Percentiles rank a stretch among this genome's conserved stretches.
Conservation (phyloP, 352 stramenopile species). For the Phytophthora pinifolia region DNA sequence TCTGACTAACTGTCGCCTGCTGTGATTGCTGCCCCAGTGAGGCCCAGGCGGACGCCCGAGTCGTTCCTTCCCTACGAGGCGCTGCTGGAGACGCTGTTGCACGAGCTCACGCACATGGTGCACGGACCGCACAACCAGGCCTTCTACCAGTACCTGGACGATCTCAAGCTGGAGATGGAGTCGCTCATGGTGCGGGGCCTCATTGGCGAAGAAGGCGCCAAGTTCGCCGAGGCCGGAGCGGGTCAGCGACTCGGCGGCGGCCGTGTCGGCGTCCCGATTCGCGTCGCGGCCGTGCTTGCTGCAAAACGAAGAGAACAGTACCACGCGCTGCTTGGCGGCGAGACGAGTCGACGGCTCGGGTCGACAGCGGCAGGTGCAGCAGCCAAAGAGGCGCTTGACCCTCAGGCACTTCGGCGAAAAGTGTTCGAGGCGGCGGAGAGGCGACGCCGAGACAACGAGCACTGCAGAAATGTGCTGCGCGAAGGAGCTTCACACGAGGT, state of each 20-base stretch:
- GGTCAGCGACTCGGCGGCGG: constrained; percentile 35
- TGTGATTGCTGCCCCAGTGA: constrained; percentile 12
- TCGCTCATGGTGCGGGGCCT: constrained; percentile 53
- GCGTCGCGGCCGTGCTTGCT: constrained; percentile 38
- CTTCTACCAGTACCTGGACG: constrained; percentile 69
- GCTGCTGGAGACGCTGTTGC: constrained; percentile 69
- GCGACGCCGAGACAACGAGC: constrained; percentile 42
- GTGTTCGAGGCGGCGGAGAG: constrained; percentile 56
- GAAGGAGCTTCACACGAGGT: constrained; percentile 37
- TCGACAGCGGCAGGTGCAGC: not conserved
- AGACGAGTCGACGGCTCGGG: constrained; percentile 39
- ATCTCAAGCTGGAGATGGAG: constrained; percentile 65
- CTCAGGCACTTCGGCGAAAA: constrained; percentile 36
- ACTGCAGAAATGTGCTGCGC: constrained; percentile 30
- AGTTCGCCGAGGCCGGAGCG: constrained; percentile 43
- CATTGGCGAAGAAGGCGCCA: constrained; percentile 41
- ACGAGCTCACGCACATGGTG: constrained; percentile 74
- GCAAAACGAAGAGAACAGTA: constrained; percentile 49
- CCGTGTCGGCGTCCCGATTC: constrained; percentile 11
- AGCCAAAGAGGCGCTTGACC: constrained; percentile 13
- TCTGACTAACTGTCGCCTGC: not conserved
- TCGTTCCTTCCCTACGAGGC: constrained; percentile 58
- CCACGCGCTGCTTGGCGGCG: constrained; percentile 36
- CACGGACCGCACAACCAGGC: constrained; percentile 64
- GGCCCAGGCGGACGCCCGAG: constrained; percentile 8